These are phyloP conservation scores for Phytophthora foliorum DNA, from an alignment of 352 stramenopile genomes.

Conservation along the genomic window DNA sequence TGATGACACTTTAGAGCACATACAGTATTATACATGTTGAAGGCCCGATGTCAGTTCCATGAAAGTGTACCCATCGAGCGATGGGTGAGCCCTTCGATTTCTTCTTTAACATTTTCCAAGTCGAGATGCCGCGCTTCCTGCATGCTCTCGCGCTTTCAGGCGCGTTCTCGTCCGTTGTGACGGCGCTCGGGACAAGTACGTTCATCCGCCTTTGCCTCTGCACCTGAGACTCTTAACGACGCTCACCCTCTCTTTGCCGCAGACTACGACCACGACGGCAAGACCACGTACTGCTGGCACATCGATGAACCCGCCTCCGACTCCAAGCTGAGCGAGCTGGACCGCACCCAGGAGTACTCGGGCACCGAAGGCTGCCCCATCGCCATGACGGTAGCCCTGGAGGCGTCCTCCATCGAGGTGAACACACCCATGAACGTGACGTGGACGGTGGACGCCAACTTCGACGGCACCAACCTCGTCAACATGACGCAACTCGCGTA, in stretches of 20 bases:
- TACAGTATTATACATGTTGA: slow-evolving; percentile 2
- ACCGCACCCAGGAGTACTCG: slow-evolving; percentile 50
- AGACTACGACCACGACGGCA: slow-evolving; percentile 58
- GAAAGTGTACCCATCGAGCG: slow-evolving; percentile 29
- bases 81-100: slow-evolving; percentile 11
- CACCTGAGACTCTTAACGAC: background rate
- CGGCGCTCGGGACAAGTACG: slow-evolving; percentile 60
- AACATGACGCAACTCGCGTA: slow-evolving; percentile 65
- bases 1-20: slow-evolving; percentile 11
- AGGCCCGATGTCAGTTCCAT: slow-evolving; percentile 10
- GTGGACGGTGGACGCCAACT: slow-evolving; percentile 62
- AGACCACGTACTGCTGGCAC: slow-evolving; percentile 65
- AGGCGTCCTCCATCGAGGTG: slow-evolving; percentile 32
- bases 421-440: slow-evolving; percentile 57
- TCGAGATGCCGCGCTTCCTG: slow-evolving; percentile 30
- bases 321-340: slow-evolving; percentile 51
- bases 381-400: slow-evolving; percentile 49
- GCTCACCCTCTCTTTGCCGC: background rate
- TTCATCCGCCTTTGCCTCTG: background rate
- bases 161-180: slow-evolving; percentile 15
- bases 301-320: slow-evolving; percentile 52
- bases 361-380: slow-evolving; percentile 52
- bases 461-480: slow-evolving; percentile 45
- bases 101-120: slow-evolving; percentile 13
- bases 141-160: slow-evolving; percentile 14